These are phyloP conservation scores for Dictyostelium intermedium DNA, from an alignment of 78 protist genomes.

Conservation along the genomic window DNA sequence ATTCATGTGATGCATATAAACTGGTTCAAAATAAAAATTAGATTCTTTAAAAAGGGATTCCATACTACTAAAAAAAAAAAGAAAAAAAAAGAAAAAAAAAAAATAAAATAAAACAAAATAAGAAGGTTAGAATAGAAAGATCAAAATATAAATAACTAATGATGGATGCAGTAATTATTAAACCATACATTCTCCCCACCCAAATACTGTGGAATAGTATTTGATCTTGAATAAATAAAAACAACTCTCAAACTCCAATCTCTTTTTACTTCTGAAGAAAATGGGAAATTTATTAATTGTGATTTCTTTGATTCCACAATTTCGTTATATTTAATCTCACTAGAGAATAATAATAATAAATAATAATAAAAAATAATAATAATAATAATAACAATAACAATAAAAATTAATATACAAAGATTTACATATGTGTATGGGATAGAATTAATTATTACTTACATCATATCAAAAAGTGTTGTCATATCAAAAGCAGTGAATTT, in stretches of 20 bases:
- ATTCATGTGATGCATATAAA: slow-evolving; percentile 63
- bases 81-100: background rate
- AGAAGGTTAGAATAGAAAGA: background rate
- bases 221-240: slow-evolving; percentile 70
- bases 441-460: slow-evolving; percentile 15
- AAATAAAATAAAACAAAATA: too few species aligned
- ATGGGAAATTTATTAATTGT: background rate
- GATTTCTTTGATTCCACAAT: slow-evolving; percentile 3
- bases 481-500: slow-evolving; percentile 57
- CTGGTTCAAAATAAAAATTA: slow-evolving; percentile 65
- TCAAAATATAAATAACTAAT: background rate
- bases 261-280: background rate
- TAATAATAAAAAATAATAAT: too few species aligned
- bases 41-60: background rate
- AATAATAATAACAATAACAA: background rate
- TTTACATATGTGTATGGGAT: background rate
- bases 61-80: slow-evolving; percentile 7
- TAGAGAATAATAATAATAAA: background rate
- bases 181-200: slow-evolving; percentile 43
- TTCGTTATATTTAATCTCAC: slow-evolving; percentile 29
- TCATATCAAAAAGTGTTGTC: slow-evolving; percentile 69
- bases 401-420: background rate
- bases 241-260: slow-evolving; percentile 55
- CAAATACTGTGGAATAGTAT: slow-evolving; percentile 40
- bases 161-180: background rate